phyloP scores from a whole-genome alignment of 2,329 filamentous ascomycete genomes.

The Dryadomyces quercus-mongolicae region DNA sequence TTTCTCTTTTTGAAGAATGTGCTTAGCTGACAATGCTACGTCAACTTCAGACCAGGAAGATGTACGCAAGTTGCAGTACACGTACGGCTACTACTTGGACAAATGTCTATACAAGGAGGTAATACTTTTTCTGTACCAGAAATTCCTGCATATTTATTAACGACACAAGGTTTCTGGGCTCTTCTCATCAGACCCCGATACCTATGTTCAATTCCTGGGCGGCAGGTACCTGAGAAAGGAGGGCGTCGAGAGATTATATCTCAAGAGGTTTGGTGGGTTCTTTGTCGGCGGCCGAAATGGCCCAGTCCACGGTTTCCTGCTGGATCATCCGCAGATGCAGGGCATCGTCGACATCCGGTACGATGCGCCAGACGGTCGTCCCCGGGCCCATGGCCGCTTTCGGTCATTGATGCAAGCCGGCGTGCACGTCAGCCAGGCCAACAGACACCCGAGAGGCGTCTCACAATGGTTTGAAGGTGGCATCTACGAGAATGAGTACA shows the following conservation, averaged over 20 bases:
- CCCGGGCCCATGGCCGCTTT: constrained; percentile 36
- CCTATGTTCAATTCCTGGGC: constrained; percentile 43
- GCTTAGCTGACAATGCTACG: no score
- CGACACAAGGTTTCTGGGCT: constrained; percentile 30
- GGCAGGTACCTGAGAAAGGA: constrained; percentile 38
- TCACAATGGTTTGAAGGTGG: constrained; percentile 48
- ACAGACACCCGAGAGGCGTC: constrained; percentile 36
- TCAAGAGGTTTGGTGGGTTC: constrained; percentile 34
- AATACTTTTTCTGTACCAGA: neutral
- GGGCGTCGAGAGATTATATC: constrained; percentile 38
- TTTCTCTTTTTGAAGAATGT: neutral
- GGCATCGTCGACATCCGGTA: constrained; percentile 39
- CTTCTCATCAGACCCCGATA: constrained; percentile 38
- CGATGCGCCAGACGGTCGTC: constrained; percentile 14
- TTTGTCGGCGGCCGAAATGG: constrained; percentile 44
- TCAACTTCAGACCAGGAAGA: constrained; percentile 34
- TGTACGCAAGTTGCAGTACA: constrained; percentile 42
- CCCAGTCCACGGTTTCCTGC: constrained; percentile 40
- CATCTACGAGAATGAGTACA: constrained; percentile 46
- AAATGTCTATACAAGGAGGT: constrained; percentile 46
- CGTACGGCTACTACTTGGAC: constrained; percentile 47
- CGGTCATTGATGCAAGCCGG: constrained; percentile 43
- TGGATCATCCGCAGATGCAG: constrained; percentile 46
- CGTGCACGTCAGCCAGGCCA: constrained; percentile 37
- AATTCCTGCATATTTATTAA: neutral